These are phyloP conservation scores for Beauveria scarabaeidicola DNA, from an alignment of 2,329 filamentous ascomycete genomes.

Conservation along the genomic window DNA sequence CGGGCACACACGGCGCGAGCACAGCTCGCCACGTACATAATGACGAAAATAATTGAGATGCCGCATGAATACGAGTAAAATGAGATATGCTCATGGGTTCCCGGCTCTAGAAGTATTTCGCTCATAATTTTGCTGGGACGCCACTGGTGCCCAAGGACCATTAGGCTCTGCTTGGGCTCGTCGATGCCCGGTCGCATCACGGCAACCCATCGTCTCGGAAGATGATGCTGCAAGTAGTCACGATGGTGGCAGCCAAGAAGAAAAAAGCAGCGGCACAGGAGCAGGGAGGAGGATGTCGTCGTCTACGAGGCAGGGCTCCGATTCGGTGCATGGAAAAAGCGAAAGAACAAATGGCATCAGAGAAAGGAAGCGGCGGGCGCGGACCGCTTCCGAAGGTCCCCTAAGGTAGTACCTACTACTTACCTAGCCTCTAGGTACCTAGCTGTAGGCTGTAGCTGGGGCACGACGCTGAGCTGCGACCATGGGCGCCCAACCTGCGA, in stretches of 20 bases:
- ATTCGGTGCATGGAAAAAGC: conserved; percentile 1
- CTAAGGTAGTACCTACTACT: too few species aligned
- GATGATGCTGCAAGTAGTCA: conserved; percentile 2
- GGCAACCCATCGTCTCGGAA: neutral
- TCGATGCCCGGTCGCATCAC: neutral
- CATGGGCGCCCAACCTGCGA: conserved; percentile 4
- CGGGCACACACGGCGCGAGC: neutral
- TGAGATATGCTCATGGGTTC: neutral
- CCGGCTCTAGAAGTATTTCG: neutral
- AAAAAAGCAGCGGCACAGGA: neutral
- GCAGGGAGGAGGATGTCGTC: neutral
- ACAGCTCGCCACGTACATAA: neutral
- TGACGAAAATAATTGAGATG: conserved; percentile 4
- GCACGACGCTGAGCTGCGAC: neutral
- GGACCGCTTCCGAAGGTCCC: conserved; percentile 1
- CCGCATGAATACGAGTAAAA: conserved; percentile 1
- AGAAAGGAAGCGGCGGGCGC: neutral
- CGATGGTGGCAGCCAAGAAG: conserved; percentile 1
- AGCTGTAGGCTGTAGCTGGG: neutral
- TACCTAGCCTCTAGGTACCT: too few species aligned
- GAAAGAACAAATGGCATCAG: neutral
- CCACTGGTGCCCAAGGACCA: conserved; percentile 7
- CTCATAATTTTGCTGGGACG: neutral
- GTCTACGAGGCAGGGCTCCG: neutral
- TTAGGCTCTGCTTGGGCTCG: conserved; percentile 2